Base-by-base conservation (phyloP, 805 yeast genomes). In the Ogataea angusta region DNA sequence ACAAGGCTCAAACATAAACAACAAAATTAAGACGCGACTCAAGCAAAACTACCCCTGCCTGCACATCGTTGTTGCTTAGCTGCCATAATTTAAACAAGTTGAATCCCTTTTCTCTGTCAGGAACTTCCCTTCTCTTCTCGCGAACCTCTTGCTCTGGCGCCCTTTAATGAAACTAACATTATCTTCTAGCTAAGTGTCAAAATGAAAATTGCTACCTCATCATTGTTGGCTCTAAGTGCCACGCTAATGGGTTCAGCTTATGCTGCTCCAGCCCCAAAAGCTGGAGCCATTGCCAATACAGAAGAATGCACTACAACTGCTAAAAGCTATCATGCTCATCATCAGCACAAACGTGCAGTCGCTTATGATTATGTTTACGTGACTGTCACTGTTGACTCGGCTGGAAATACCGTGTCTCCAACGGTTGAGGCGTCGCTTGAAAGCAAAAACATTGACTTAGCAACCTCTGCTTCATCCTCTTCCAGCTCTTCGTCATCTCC, bases 301-400 rank as follows among this genome's bases (percentile, higher is more conserved):
- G 58, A 62, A 13, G 70, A 59, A 45, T 71, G 74, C 48, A 58
- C 69, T 55, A 64, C 72, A 42, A 64, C 70, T 55, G 62, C 54
- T 12, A 59, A 40, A 23, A 17, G 51, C 18, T 60, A 63, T 56
- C 85, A 80, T 66, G 70, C 71, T 43, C 84, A 81, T 67, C 82
- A 73, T 66, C 75, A 66, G 60, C 81, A 73, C 63, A 78, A 70
- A 63, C 73, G 78, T 68, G 81, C 76, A 34, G 73, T 72, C 48
- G 82, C 70, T 18, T 63, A 68, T 37, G 68, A 65, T 38, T 66
- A 66, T 38, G 65, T 64, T 25, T 74, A 76, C 58, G 75, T 76
- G 51, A 75, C 80, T 23, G 73, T 76, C 37, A 69, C 76, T 18
- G 80, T 75, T 37, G 70, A 73, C 46, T 70, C 64, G 34, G 59